Evolutionary conservation across 2,329 filamentous ascomycete species (phyloP), one percentile per base, ranked within the genome.

Genomic region (Fusarium musae): DNA sequence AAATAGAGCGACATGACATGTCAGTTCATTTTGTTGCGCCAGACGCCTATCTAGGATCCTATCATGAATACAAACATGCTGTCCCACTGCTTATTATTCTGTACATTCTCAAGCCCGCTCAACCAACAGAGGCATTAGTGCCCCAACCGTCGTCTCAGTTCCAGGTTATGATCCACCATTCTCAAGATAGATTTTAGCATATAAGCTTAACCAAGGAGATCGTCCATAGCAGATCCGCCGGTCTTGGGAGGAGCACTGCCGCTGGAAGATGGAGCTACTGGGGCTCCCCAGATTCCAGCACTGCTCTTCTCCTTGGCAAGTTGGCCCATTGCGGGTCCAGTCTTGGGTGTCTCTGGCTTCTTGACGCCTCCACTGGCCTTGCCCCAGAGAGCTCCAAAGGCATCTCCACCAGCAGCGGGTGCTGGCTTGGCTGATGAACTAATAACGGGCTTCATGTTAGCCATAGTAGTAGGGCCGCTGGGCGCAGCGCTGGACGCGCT

Each of bases 291-390:
- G 72, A 99, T 94, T 12, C 95, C 95, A 21, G 95, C 95, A 77
- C 92, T 95, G 66, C 95, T 96, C 88, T 98, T 98, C 84, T 98
- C 95, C 86, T 98, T 98, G n/a, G 95, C 96, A 82, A 99, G 90
- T 81, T 97, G 95, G 36, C 95, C 95, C 84, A 99, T 89, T 62
- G 95, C 95, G 58, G 94, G 92, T 1, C 92, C 93, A 60, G 87
- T 85, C 15, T 85, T 86, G 17, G 88, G 86, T 5, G 91, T 88
- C 68, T 83, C 87, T 3, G 88, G 83, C 84, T 96, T 97, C 86
- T 95, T 95, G 73, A 95, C 88, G 52, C 92, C 91, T 16, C 88
- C 88, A 72, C 91, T 94, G 34, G 91, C 92, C 73, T 90, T 91
- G 66, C 92, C 92, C 90, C 97, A 97, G 39, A 99, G 87, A 26